phyloP scores from a whole-genome alignment of 257 asterid genomes.

The Solanum etuberosum region DNA sequence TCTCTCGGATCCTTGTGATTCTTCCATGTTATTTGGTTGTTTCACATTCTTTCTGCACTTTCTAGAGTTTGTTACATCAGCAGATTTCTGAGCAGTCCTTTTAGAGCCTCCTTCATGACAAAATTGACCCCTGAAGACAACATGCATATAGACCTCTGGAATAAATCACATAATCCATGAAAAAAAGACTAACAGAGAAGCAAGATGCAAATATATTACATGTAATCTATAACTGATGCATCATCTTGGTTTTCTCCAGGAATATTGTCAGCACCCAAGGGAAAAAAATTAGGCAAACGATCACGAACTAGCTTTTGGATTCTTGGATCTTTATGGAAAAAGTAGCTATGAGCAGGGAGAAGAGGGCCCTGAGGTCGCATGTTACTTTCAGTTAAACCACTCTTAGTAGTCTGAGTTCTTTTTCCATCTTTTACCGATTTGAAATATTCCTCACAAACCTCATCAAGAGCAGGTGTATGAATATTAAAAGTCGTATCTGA shows the following conservation, averaged over 20 bases:
- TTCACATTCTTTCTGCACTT: constrained; percentile 33
- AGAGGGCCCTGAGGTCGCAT: constrained; percentile 14
- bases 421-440: constrained; percentile 30
- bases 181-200: not conserved
- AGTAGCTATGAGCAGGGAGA: constrained; percentile 61
- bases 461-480: constrained; percentile 83
- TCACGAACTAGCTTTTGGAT: constrained; percentile 67
- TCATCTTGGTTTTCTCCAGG: constrained; percentile 29
- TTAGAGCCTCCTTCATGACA: constrained; percentile 29
- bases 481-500: constrained; percentile 30
- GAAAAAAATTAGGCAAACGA: constrained; percentile 69
- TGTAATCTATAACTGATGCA: constrained; percentile 58
- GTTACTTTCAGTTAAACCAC: constrained; percentile 2
- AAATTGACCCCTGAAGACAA: constrained; percentile 66
- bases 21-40: constrained; percentile 18
- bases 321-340: constrained; percentile 65
- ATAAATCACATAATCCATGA: not conserved
- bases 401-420: constrained; percentile 5
- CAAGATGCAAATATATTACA: constrained; percentile 23
- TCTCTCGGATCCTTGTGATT: constrained; percentile 31
- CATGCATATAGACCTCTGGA: not conserved
- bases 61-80: constrained; percentile 24
- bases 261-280: constrained; percentile 48
- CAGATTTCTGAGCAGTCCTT: constrained; percentile 12
- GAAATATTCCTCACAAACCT: constrained; percentile 66